A percentile compares a stretch with the other conserved stretches of the same genome.
These are phyloP conservation scores for Croton setiger DNA, from an alignment of 441 rosid genomes.

Conservation along the genomic window DNA sequence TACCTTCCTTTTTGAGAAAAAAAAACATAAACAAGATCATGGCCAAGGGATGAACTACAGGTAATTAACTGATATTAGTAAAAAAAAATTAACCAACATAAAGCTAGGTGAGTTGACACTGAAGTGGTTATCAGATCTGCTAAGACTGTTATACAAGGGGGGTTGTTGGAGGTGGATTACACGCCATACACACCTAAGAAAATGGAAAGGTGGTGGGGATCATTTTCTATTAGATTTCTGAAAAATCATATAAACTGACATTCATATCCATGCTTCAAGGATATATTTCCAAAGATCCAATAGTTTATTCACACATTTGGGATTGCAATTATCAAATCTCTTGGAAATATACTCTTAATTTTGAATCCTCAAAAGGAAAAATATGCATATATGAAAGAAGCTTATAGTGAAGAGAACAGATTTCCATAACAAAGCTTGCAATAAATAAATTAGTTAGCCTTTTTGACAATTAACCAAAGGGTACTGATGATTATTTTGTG, in stretches of 20 bases:
- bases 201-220: neutral
- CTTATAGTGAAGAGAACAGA: neutral
- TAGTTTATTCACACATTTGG: neutral
- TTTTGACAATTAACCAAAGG: neutral
- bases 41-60: neutral
- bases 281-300: neutral
- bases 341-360: neutral
- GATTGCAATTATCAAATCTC: constrained; percentile 8
- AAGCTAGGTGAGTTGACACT: neutral
- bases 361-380: neutral
- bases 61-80: neutral
- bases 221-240: neutral
- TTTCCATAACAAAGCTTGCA: neutral
- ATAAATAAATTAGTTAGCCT: neutral
- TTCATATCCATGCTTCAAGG: neutral
- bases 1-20: neutral
- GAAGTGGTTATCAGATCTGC: neutral
- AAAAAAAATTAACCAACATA: neutral
- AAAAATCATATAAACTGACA: neutral
- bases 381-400: neutral
- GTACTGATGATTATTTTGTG: neutral
- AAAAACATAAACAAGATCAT: neutral
- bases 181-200: neutral
- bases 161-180: too few species aligned
- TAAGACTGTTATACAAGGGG: constrained; percentile 1